phyloP scores from a whole-genome alignment of 305 asterid species.

The Fraxinus sp. region DNA sequence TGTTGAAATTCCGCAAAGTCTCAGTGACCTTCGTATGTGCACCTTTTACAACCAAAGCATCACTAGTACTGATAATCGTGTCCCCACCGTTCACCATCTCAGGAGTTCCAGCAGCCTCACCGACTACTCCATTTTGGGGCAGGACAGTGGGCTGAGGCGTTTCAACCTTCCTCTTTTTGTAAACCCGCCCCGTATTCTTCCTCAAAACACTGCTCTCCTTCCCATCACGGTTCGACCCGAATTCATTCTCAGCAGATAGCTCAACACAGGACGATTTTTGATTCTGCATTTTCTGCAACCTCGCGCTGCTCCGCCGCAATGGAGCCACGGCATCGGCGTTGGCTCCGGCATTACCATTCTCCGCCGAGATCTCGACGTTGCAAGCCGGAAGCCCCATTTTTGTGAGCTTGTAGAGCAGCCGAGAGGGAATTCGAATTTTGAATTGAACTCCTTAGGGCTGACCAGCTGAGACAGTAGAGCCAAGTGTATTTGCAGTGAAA shows the following conservation, averaged over 20 bases:
- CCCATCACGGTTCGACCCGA: background rate
- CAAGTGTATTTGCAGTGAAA: background rate
- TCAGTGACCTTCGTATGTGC: conserved; percentile 30
- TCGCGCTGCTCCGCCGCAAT: background rate
- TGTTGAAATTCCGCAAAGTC: conserved; percentile 43
- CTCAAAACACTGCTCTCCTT: conserved; percentile 16
- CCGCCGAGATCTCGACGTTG: background rate
- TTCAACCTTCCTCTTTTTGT: background rate
- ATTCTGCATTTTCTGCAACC: background rate
- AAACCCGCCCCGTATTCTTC: background rate
- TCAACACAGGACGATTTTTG: background rate
- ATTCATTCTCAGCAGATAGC: background rate
- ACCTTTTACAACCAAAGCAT: conserved; percentile 18
- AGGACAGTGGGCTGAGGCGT: background rate
- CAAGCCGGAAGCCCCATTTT: background rate
- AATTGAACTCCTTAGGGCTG: background rate
- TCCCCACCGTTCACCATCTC: background rate
- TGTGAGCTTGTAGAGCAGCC: background rate
- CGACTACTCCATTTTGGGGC: background rate
- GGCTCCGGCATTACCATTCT: background rate
- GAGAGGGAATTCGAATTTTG: background rate
- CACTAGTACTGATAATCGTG: background rate
- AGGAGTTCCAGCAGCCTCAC: background rate
- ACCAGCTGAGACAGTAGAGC: background rate
- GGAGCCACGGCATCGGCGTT: background rate